A percentile compares a stretch with the other conserved stretches of the same genome.
Conservation (phyloP, 257 asterid genomes). For the Solanum chaucha region DNA sequence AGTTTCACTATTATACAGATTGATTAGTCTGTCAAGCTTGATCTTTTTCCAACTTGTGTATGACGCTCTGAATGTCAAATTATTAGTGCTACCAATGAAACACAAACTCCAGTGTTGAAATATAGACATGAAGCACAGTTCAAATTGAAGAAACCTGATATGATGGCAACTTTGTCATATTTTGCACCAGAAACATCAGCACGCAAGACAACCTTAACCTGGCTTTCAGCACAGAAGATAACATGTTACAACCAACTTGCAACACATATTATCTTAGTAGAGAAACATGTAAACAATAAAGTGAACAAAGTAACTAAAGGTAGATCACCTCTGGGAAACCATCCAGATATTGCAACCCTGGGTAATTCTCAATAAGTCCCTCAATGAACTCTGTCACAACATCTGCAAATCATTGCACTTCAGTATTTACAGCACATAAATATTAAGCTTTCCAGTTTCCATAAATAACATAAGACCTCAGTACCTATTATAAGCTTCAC, state of each 20-base stretch:
- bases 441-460: neutral
- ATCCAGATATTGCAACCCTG: slow-evolving; percentile 92
- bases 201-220: slow-evolving; percentile 92
- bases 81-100: neutral
- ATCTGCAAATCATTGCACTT: slow-evolving; percentile 40
- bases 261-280: neutral
- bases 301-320: neutral
- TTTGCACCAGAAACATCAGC: slow-evolving; percentile 75
- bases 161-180: slow-evolving; percentile 78
- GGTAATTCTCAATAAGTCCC: slow-evolving; percentile 88
- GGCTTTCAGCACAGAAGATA: slow-evolving; percentile 1
- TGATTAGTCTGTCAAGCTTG: neutral
- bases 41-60: neutral
- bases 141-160: slow-evolving; percentile 54
- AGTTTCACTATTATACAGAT: neutral
- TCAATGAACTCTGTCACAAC: slow-evolving; percentile 94
- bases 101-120: neutral
- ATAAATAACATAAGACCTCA: neutral
- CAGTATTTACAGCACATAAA: neutral
- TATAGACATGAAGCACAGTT: neutral
- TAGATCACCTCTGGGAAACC: slow-evolving; percentile 78
- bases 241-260: neutral
- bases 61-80: neutral
- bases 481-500: neutral
- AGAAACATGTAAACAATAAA: neutral